A percentile compares a stretch with the other conserved stretches of the same genome.
Conservation (phyloP, 768 basidiomycete species). For the Lyophyllum decastes region DNA sequence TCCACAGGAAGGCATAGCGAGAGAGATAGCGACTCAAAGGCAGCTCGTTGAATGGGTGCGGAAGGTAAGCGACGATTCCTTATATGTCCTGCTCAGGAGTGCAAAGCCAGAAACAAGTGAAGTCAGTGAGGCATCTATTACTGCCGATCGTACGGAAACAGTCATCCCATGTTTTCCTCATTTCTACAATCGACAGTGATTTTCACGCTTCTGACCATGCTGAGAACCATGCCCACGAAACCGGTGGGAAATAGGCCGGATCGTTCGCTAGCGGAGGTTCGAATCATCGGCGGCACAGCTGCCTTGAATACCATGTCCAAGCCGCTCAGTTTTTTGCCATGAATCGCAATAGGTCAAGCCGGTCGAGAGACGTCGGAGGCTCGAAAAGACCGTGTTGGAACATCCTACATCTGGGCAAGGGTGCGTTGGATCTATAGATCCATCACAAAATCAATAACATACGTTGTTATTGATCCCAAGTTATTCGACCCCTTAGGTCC, state of each 20-base stretch:
- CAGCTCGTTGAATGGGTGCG: not conserved
- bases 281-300: not conserved
- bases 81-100: slow-evolving; percentile 11
- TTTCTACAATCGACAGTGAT: not conserved
- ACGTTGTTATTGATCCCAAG: not conserved
- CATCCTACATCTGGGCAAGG: slow-evolving; percentile 23
- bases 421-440: not conserved
- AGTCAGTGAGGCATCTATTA: not conserved
- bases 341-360: not conserved
- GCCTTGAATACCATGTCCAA: not conserved
- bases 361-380: slow-evolving; percentile 32
- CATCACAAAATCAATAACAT: slow-evolving; percentile 1
- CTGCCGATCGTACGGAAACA: slow-evolving; percentile 2
- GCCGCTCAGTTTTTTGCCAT: not conserved
- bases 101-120: not conserved
- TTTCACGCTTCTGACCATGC: not conserved
- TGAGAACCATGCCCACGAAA: not conserved
- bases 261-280: not conserved
- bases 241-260: not conserved
- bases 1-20: slow-evolving; percentile 51
- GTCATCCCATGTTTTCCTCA: slow-evolving; percentile 2
- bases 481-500: not conserved
- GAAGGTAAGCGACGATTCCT: slow-evolving; percentile 1
- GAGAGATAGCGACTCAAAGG: not conserved
- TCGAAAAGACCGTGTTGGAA: slow-evolving; percentile 28